Conservation (phyloP, 2,329 filamentous ascomycete genomes). For the Purpureocillium lavendulum region DNA sequence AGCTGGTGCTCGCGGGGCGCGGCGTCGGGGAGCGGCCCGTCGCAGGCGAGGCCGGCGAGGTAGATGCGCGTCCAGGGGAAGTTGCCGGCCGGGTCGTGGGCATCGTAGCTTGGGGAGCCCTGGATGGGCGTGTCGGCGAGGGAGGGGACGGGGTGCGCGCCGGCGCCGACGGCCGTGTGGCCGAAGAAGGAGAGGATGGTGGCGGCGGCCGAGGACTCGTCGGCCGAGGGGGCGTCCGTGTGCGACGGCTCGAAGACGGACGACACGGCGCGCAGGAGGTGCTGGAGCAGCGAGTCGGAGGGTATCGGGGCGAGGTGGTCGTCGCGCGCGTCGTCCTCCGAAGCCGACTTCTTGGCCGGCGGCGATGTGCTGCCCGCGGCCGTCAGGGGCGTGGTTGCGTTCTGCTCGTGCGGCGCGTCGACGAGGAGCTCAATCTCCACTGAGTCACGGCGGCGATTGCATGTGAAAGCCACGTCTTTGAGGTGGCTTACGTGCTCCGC, state of each 20-base stretch:
- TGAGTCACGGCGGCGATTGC: constrained; percentile 62
- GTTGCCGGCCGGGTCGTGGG: constrained; percentile 25
- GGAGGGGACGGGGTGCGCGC: constrained; percentile 63
- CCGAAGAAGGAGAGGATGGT: constrained; percentile 43
- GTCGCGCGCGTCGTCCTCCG: constrained; percentile 1
- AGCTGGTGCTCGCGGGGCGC: constrained; percentile 58
- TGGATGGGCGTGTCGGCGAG: constrained; percentile 45
- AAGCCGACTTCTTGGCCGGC: background rate
- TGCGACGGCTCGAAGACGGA: constrained; percentile 32
- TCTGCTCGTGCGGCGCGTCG: constrained; percentile 15
- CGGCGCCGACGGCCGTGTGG: constrained; percentile 43
- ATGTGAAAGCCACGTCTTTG: constrained; percentile 75
- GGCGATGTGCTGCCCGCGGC: constrained; percentile 9
- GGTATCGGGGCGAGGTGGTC: constrained; percentile 8
- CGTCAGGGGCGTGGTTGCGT: constrained; percentile 13
- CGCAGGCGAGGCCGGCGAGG: constrained; percentile 62
- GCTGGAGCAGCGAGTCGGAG: constrained; percentile 35
- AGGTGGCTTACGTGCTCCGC: constrained; percentile 68
- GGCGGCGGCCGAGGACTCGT: constrained; percentile 18
- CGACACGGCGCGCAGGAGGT: constrained; percentile 36
- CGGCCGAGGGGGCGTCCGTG: constrained; percentile 19
- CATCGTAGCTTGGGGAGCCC: constrained; percentile 31
- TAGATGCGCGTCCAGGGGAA: constrained; percentile 65
- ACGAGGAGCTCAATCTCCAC: constrained; percentile 63
- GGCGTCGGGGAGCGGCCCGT: constrained; percentile 41